Conservation (phyloP, 148 eudicot species). For the Arctostaphylos glauca region DNA sequence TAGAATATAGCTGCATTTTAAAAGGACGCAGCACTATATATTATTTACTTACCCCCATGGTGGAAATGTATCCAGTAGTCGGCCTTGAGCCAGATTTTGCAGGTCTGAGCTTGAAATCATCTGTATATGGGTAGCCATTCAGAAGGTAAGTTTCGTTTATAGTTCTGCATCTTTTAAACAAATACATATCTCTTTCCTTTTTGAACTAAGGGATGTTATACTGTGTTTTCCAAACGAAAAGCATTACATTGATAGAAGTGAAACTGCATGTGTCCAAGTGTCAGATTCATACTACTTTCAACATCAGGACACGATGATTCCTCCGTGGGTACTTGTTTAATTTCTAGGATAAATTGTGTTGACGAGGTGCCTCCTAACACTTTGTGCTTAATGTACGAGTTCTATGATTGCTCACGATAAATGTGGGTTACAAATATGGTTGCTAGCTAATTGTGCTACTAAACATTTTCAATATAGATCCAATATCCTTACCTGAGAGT, state of each 20-base stretch:
- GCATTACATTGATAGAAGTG: background rate
- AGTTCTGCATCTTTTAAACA: background rate
- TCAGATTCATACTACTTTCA: background rate
- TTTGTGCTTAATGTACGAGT: background rate
- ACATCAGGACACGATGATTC: background rate
- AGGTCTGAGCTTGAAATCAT: constrained; percentile 28
- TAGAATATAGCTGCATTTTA: constrained; percentile 4
- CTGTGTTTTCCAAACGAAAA: background rate
- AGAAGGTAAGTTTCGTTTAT: constrained; percentile 8
- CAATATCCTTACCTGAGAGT: background rate
- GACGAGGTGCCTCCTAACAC: background rate
- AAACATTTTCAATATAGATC: background rate
- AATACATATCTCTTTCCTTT: background rate
- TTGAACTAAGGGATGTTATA: background rate
- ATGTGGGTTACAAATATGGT: background rate
- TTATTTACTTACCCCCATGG: constrained; percentile 34
- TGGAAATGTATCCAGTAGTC: constrained; percentile 12
- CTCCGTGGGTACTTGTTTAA: background rate
- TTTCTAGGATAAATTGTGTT: background rate
- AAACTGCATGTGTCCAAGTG: background rate
- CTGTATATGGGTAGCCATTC: constrained; percentile 28
- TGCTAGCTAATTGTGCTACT: background rate
- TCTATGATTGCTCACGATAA: background rate
- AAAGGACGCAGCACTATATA: background rate
- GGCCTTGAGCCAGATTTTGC: constrained; percentile 24